Evolutionary conservation across 2,329 filamentous ascomycete species (phyloP).

Genomic region (Talaromyces marneffei): DNA sequence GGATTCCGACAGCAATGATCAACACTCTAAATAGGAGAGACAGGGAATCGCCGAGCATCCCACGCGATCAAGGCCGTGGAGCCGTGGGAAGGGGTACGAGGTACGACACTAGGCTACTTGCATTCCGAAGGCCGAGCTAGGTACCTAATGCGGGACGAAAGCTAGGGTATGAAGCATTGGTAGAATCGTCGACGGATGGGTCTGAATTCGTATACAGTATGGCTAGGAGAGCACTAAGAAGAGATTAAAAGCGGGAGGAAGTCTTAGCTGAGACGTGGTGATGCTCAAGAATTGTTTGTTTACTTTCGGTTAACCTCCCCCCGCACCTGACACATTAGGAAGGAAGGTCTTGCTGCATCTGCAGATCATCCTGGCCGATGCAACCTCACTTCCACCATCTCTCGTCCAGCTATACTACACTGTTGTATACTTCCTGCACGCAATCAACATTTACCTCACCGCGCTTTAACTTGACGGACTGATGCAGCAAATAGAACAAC

Average conservation of each 20-base stretch:
- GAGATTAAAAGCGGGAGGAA: neutral
- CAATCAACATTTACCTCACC: too few species aligned
- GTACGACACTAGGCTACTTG: neutral
- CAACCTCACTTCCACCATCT: conserved; percentile 1
- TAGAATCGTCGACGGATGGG: neutral
- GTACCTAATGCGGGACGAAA: neutral
- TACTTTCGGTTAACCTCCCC: neutral
- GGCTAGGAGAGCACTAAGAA: neutral
- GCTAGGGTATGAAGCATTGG: neutral
- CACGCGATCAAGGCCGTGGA: neutral
- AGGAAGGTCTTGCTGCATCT: neutral
- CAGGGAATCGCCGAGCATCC: neutral
- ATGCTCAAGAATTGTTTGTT: neutral
- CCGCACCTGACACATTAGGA: neutral
- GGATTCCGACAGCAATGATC: neutral
- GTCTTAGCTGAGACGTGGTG: neutral
- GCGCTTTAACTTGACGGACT: neutral
- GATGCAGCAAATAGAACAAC: neutral
- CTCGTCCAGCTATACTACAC: neutral
- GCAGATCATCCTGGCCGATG: conserved; percentile 7
- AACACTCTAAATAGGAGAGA: neutral
- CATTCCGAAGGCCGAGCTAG: neutral
- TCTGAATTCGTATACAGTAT: neutral
- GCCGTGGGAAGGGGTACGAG: too few species aligned
- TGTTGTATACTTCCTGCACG: too few species aligned